Percentiles rank a stretch among this genome's conserved stretches.
Conservation (phyloP, 805 yeast genomes). For the Kodamaea jinghongensis region DNA sequence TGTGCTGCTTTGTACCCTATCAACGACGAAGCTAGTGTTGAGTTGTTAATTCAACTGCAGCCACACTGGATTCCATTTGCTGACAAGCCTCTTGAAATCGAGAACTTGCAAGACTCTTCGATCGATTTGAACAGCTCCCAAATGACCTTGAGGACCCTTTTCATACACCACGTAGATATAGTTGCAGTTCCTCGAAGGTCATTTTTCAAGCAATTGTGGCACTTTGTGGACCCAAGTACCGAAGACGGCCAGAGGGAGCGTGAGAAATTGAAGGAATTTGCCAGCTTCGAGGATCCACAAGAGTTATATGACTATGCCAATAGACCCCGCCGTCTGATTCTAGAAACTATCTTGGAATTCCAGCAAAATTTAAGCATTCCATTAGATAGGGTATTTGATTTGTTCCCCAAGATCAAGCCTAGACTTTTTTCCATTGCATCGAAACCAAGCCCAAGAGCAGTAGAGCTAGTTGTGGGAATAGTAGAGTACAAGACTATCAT, state of each 20-base stretch:
- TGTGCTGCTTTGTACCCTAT: slow-evolving; percentile 72
- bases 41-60: slow-evolving; percentile 62
- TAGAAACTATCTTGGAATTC: slow-evolving; percentile 84
- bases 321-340: slow-evolving; percentile 82
- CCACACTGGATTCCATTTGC: slow-evolving; percentile 68
- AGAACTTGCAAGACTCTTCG: neutral
- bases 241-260: slow-evolving; percentile 69
- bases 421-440: slow-evolving; percentile 86
- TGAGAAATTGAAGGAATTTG: slow-evolving; percentile 74
- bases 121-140: slow-evolving; percentile 18
- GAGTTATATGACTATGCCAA: slow-evolving; percentile 90
- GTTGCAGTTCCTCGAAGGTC: slow-evolving; percentile 79
- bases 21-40: slow-evolving; percentile 64
- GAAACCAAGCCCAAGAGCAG: slow-evolving; percentile 30
- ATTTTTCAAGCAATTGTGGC: slow-evolving; percentile 72
- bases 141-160: slow-evolving; percentile 66
- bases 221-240: slow-evolving; percentile 48
- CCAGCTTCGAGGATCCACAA: slow-evolving; percentile 67
- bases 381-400: slow-evolving; percentile 66
- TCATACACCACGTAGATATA: slow-evolving; percentile 80
- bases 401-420: slow-evolving; percentile 77
- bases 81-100: slow-evolving; percentile 50
- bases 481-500: slow-evolving; percentile 85
- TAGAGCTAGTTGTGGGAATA: slow-evolving; percentile 77
- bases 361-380: slow-evolving; percentile 70